Evolutionary conservation across 2,329 filamentous ascomycete genomes (phyloP), one percentile per base, ranked within the genome.

Genomic region (Monilinia fructigena): DNA sequence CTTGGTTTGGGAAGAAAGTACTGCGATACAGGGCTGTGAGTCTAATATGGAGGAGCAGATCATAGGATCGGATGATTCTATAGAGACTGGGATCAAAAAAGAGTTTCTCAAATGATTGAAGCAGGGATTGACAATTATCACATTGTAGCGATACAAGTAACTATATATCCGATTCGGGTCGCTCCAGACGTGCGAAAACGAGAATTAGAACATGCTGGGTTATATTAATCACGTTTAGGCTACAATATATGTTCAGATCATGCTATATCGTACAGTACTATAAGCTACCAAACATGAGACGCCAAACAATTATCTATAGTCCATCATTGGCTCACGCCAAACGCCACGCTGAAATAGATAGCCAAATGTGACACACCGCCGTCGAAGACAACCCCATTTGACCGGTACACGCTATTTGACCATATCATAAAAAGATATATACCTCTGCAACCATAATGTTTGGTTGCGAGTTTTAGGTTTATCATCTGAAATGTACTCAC

Each of bases 321-420:
- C 5, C 31, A 38, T 60, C 20, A 60, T 60, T 60, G 42, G 42
- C 45, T 60, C 28, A 7, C 56, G 23, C n/a, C 20, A 38, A 60
- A 60, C 26, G 42, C 56, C 56, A 60, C 56, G 56, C 56, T 48
- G 56, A 60, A 60, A 47, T 47, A 18, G 16, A 58, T 14, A 10
- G 26, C 23, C 12, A 18, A 47, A 47, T 4, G 6, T 59, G 20
- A 48, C 5, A 48, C 26, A 48, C 26, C 42, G 56, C 42, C 20
- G 11, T 31, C 7, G 26, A 42, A 47, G 16, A 5, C 20, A 7
- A n/a, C 12, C 10, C 0, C 6, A 35, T 2, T 54, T 14, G 18
- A 16, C 1, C 3, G 2, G 12, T 1, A 23, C 6, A 3, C 7
- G 0, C 7, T 10, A 5, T n/a, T 16, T 1, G 5, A 8, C 18